phyloP scores from a whole-genome alignment of 148 eudicot genomes.

The Polygonum aviculare region DNA sequence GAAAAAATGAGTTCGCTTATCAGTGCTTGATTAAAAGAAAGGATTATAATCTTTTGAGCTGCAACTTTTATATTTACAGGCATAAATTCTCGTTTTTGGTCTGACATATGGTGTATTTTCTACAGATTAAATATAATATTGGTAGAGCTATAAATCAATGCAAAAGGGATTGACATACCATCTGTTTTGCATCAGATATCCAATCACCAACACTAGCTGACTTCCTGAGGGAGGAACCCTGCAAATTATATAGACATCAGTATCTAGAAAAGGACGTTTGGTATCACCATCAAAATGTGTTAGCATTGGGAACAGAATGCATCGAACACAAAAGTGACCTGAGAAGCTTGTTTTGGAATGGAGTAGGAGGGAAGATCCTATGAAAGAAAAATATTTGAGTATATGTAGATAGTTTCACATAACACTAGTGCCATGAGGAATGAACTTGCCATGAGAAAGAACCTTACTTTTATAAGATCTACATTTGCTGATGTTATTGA shows the following conservation, averaged over 20 bases:
- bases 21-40: not conserved
- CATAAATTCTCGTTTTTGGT: no score
- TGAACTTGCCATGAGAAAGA: no score
- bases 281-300: not conserved
- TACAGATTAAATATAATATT: not conserved
- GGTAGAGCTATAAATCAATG: not conserved
- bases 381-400: slow-evolving; percentile 2
- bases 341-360: slow-evolving; percentile 45
- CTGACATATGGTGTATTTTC: not conserved
- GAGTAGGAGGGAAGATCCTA: slow-evolving; percentile 69
- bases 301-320: not conserved
- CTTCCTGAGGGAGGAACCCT: slow-evolving; percentile 81
- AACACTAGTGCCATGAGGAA: not conserved
- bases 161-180: slow-evolving; percentile 34
- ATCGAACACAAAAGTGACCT: slow-evolving; percentile 23
- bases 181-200: slow-evolving; percentile 65
- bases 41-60: not conserved
- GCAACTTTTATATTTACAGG: no score
- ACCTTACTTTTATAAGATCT: slow-evolving; percentile 77
- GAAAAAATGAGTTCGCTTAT: not conserved
- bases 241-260: slow-evolving; percentile 18
- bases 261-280: slow-evolving; percentile 21
- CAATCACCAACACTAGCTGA: slow-evolving; percentile 94
- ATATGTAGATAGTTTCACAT: not conserved
- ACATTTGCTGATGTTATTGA: slow-evolving; percentile 93